A percentile compares a stretch with the other conserved stretches of the same genome.
These are phyloP conservation scores for Ceratobasidium papillatum DNA, from an alignment of 1,284 basidiomycete genomes.

Conservation along the genomic window DNA sequence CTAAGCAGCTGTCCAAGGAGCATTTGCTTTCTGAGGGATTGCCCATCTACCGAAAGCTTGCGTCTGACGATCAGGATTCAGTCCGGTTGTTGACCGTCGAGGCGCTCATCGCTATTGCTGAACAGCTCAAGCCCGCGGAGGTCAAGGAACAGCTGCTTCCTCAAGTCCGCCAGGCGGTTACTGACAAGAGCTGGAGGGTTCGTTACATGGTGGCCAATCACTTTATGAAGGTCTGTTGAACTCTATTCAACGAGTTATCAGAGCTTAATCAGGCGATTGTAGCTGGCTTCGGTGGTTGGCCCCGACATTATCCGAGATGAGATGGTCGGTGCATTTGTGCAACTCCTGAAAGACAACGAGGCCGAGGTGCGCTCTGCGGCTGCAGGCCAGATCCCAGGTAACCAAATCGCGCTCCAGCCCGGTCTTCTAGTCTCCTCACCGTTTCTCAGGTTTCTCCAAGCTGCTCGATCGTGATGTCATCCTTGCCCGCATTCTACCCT, in stretches of 20 bases:
- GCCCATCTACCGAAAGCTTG: slow-evolving; percentile 93
- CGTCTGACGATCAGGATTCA: slow-evolving; percentile 97
- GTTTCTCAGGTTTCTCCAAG: slow-evolving; percentile 88
- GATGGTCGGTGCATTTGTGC: slow-evolving; percentile 91
- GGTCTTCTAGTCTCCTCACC: neutral
- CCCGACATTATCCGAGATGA: slow-evolving; percentile 93
- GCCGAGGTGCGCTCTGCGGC: slow-evolving; percentile 98
- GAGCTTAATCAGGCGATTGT: slow-evolving; percentile 35
- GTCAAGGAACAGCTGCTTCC: slow-evolving; percentile 91
- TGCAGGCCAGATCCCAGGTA: slow-evolving; percentile 95
- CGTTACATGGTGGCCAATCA: slow-evolving; percentile 99
- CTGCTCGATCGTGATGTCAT: slow-evolving; percentile 95
- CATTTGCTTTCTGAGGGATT: slow-evolving; percentile 90
- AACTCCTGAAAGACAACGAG: slow-evolving; percentile 97
- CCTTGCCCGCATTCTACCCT: slow-evolving; percentile 93
- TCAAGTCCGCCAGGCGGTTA: slow-evolving; percentile 86
- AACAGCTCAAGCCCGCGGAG: slow-evolving; percentile 84
- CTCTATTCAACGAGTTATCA: slow-evolving; percentile 27
- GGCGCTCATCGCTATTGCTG: slow-evolving; percentile 92
- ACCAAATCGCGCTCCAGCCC: slow-evolving; percentile 44
- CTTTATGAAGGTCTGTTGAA: slow-evolving; percentile 83
- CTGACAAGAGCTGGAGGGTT: slow-evolving; percentile 98
- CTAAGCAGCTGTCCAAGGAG: slow-evolving; percentile 77
- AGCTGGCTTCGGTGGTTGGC: slow-evolving; percentile 93
- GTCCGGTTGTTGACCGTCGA: slow-evolving; percentile 96